Percentiles rank a stretch among this genome's conserved stretches.
These are phyloP conservation scores for Trichoderma afroharzianum DNA, from an alignment of 2,329 filamentous ascomycete genomes.

Conservation along the genomic window DNA sequence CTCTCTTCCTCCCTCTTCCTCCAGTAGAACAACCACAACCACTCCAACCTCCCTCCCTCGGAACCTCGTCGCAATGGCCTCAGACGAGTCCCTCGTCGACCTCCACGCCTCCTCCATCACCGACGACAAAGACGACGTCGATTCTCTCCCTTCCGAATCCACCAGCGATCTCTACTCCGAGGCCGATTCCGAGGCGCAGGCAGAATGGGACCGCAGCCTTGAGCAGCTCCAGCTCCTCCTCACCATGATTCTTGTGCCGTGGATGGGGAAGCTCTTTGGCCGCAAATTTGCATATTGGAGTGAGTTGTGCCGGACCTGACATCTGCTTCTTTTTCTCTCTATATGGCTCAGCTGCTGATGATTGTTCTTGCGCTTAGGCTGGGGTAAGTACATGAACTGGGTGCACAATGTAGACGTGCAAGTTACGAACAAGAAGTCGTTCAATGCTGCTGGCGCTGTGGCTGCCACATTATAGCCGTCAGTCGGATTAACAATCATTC, in stretches of 20 bases:
- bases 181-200: conserved; percentile 77
- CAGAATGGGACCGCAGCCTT: conserved; percentile 90
- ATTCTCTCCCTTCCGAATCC: conserved; percentile 61
- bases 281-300: conserved; percentile 96
- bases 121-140: conserved; percentile 53
- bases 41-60: neutral
- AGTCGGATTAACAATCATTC: neutral
- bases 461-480: conserved; percentile 47
- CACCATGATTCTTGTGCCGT: conserved; percentile 92
- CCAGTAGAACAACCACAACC: neutral
- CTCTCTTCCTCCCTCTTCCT: neutral
- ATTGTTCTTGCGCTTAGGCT: conserved; percentile 53
- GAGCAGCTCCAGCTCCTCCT: conserved; percentile 90
- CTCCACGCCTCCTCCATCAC: conserved; percentile 46
- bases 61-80: conserved; percentile 26
- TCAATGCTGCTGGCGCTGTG: conserved; percentile 61
- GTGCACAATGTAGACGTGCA: conserved; percentile 74
- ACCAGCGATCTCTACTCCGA: conserved; percentile 56
- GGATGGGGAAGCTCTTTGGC: conserved; percentile 90
- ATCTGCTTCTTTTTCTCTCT: neutral
- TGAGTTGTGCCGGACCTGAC: conserved; percentile 47
- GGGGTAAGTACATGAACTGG: conserved; percentile 94
- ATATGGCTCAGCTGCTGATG: neutral
- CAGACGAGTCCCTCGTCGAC: conserved; percentile 47
- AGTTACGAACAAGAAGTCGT: conserved; percentile 59